Conservation (phyloP, 495 filamentous ascomycete genomes). For the Friedmanniomyces simplex region DNA sequence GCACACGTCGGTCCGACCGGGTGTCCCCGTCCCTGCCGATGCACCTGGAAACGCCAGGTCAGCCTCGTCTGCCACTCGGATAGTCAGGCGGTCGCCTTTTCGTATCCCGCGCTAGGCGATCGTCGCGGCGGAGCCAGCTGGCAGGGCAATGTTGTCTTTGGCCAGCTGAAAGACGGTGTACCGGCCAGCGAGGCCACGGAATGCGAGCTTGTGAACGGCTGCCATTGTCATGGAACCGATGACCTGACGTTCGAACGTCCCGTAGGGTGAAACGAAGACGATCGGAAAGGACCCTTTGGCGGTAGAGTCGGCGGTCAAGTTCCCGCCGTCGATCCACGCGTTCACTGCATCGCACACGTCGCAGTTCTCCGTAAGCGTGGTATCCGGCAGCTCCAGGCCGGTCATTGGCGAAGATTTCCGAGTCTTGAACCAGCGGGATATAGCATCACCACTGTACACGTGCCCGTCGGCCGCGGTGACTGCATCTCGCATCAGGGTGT, state of each 20-base stretch:
- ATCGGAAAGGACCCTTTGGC: neutral
- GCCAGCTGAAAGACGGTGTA: constrained; percentile 22
- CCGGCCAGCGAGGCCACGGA: constrained; percentile 21
- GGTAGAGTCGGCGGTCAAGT: neutral
- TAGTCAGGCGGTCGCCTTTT: neutral
- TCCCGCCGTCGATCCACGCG: neutral
- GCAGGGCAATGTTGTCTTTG: constrained; percentile 4
- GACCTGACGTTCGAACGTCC: neutral
- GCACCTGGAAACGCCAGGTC: neutral
- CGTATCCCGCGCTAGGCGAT: neutral
- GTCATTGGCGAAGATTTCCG: constrained; percentile 26
- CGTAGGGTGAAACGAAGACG: neutral
- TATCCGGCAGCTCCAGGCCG: constrained; percentile 15
- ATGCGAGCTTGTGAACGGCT: constrained; percentile 23
- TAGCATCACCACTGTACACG: constrained; percentile 22
- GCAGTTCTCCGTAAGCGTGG: constrained; percentile 16
- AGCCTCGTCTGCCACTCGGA: constrained; percentile 4
- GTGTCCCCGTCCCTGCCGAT: neutral
- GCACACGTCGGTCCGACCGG: neutral
- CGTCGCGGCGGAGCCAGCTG: neutral
- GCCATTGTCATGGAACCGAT: neutral
- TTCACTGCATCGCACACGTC: neutral
- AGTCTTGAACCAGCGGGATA: constrained; percentile 25
- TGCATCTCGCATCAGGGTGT: constrained; percentile 26
- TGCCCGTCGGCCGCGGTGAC: constrained; percentile 24